Percentiles rank a stretch among this genome's conserved stretches.
phyloP scores from a whole-genome alignment of 2,329 filamentous ascomycete genomes.

The Pyrenophora graminea region DNA sequence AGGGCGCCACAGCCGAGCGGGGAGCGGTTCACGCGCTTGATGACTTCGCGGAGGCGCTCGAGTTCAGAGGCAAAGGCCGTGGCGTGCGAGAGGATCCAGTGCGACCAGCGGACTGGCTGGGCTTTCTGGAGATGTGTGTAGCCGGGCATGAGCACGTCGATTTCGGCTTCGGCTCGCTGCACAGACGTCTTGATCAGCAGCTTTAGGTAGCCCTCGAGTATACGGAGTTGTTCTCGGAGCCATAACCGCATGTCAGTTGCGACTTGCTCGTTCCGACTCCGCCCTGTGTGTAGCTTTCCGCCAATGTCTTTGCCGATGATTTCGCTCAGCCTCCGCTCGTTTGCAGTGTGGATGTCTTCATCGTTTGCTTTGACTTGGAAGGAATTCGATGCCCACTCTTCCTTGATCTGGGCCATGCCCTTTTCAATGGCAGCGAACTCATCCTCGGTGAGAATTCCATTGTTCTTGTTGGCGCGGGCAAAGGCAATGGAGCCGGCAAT shows the following conservation, averaged over 20 bases:
- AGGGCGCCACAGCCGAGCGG: conserved; percentile 78
- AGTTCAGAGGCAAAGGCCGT: conserved; percentile 74
- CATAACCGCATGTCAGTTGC: conserved; percentile 90
- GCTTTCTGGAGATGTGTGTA: conserved; percentile 88
- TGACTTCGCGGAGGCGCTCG: conserved; percentile 74
- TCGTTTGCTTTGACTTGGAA: conserved; percentile 56
- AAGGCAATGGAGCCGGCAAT: conserved; percentile 81
- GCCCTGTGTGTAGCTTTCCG: conserved; percentile 86
- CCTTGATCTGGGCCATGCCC: conserved; percentile 65
- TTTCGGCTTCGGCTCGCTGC: conserved; percentile 71
- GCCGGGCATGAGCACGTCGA: conserved; percentile 80
- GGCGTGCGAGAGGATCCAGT: conserved; percentile 79
- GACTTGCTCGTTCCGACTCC: conserved; percentile 88
- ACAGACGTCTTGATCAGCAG: conserved; percentile 72
- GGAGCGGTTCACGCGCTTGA: conserved; percentile 70
- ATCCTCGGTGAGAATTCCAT: conserved; percentile 70
- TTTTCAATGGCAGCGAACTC: conserved; percentile 76
- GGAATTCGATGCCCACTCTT: conserved; percentile 53
- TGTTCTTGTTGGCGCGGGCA: conserved; percentile 76
- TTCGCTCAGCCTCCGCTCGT: conserved; percentile 66
- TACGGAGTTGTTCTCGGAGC: conserved; percentile 74
- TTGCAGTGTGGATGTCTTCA: conserved; percentile 61
- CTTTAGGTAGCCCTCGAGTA: conserved; percentile 70
- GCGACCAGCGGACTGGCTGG: conserved; percentile 78
- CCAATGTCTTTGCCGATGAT: conserved; percentile 83